Percentiles rank a stretch among this genome's conserved stretches.
Conservation (phyloP, 2,329 filamentous ascomycete genomes). For the Hypoxylon sp. region DNA sequence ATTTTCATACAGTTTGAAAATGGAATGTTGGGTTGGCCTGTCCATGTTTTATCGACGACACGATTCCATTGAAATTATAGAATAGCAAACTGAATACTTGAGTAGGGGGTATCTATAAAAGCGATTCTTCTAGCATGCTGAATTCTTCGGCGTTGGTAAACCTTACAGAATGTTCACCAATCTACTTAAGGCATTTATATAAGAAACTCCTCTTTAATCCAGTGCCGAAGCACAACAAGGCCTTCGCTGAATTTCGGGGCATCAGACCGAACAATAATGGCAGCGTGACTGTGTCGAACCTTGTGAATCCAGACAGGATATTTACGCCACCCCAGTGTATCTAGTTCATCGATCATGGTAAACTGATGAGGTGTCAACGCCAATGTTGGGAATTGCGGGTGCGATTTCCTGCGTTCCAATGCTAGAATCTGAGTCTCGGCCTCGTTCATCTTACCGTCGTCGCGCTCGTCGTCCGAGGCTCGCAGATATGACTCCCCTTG, state of each 20-base stretch:
- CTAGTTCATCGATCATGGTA: constrained; percentile 80
- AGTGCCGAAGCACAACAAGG: constrained; percentile 79
- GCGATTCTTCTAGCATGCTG: neutral
- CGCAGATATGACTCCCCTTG: constrained; percentile 77
- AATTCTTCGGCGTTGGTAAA: too few relatives aligned
- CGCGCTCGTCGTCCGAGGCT: constrained; percentile 60
- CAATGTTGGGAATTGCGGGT: constrained; percentile 69
- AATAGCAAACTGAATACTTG: neutral
- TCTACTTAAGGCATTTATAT: constrained; percentile 54
- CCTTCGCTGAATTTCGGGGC: constrained; percentile 78
- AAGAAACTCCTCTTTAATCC: constrained; percentile 78
- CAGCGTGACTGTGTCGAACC: constrained; percentile 83
- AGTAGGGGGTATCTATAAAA: constrained; percentile 14
- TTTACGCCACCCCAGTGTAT: constrained; percentile 71
- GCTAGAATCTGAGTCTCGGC: constrained; percentile 51
- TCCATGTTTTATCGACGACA: too few relatives aligned
- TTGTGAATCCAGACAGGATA: constrained; percentile 80
- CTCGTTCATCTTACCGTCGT: constrained; percentile 48
- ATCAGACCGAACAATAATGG: constrained; percentile 82
- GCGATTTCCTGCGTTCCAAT: constrained; percentile 50
- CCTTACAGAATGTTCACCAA: too few relatives aligned
- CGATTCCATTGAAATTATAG: too few relatives aligned
- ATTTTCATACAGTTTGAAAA: too few relatives aligned
- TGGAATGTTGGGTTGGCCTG: too few relatives aligned
- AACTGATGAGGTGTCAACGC: constrained; percentile 85